Evolutionary conservation across 192 early-diverging fungal species (phyloP).

Genomic region (Diversispora epigaea): DNA sequence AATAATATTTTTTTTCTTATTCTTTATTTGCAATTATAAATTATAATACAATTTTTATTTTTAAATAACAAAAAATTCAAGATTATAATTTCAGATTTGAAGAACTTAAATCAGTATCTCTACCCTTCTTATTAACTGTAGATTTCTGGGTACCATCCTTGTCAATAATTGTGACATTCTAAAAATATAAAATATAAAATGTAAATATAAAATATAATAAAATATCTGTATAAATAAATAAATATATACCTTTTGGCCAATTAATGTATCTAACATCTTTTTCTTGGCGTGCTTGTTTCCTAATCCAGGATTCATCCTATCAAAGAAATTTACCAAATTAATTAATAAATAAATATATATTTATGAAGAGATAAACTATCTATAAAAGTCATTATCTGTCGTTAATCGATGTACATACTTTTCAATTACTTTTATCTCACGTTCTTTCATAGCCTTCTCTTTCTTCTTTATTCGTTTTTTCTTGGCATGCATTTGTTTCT

Average conservation of each 20-base stretch:
- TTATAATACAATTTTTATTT: too few relatives aligned
- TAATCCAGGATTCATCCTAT: constrained; percentile 40
- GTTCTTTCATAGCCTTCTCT: constrained; percentile 53
- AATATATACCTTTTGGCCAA: constrained; percentile 54
- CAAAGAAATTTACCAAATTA: background rate
- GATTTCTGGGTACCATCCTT: constrained; percentile 35
- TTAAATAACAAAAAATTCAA: too few relatives aligned
- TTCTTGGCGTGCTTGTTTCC: constrained; percentile 51
- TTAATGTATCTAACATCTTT: constrained; percentile 60
- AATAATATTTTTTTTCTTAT: too few relatives aligned
- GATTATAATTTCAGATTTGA: background rate
- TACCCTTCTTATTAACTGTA: background rate
- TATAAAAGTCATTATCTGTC: background rate
- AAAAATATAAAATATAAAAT: constrained; percentile 19
- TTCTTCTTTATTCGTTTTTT: constrained; percentile 70
- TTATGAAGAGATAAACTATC: background rate
- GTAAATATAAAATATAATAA: background rate
- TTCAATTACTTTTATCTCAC: constrained; percentile 50
- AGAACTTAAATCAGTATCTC: background rate
- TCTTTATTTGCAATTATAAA: too few relatives aligned
- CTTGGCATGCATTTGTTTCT: constrained; percentile 64
- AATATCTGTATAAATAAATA: too few relatives aligned
- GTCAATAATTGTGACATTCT: constrained; percentile 41
- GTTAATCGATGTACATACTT: constrained; percentile 11
- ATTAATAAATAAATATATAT: background rate